Evolutionary conservation across 2,329 filamentous ascomycete species (phyloP), one percentile per base, ranked within the genome.

Genomic region (Neopestalotiopsis rosae): DNA sequence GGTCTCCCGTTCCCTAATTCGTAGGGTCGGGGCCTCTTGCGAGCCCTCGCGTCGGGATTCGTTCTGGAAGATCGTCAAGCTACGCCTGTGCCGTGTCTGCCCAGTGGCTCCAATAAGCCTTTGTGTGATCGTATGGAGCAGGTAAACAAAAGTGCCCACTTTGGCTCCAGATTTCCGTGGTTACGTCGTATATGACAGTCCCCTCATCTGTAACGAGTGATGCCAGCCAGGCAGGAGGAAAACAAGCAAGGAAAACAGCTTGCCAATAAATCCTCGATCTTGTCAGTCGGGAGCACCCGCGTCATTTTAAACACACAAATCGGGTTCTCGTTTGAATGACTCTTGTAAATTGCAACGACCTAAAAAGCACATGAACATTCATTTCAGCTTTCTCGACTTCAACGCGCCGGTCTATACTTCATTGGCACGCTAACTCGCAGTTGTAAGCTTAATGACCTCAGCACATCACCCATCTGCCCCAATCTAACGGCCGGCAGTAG

Each of bases 111-210:
- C 45, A 52, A 52, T 52, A n/a, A 52, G 45, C 17, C 45, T 17
- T 28, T 52, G 9, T 52, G 45, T 52, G 45, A 52, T 52, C 45
- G 20, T 17, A 52, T 52, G 45, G 45, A 20, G 45, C 45, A 52
- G 20, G 45, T 52, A 52, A 52, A 52, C 45, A 52, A 52, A 9
- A n/a, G 45, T 52, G 17, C 45, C 45, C 45, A 52, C 45, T 52
- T 52, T 17, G n/a, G 45, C 24, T 20, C 45, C 45, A 10, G 45
- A 9, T n/a, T 52, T 52, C 4, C 20, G 45, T 20, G 45, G 45
- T 52, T 52, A 52, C 45, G 45, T 52, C 45, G 45, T 52, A 52
- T 52, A 52, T 52, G 45, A 52, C 45, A 52, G 45, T 52, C 45
- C 45, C 45, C 45, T 52, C 45, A 52, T 52, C 45, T 52, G 45